phyloP scores from a whole-genome alignment of 306 rosid genomes.

The Malus sieversii region DNA sequence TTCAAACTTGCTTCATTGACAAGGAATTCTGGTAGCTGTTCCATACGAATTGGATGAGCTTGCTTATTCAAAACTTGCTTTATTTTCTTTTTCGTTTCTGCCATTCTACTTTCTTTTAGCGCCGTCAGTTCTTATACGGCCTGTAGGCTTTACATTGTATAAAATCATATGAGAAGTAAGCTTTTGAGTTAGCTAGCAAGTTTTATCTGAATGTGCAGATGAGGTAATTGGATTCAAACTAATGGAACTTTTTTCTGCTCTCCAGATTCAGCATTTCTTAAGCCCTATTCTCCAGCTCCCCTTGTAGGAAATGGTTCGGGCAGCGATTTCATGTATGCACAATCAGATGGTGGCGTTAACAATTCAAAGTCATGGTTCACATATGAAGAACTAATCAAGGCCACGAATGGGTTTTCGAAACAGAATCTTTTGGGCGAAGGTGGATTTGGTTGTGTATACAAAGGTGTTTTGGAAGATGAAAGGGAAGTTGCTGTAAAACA shows the following conservation, averaged over 20 bases:
- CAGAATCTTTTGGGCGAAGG: conserved; percentile 87
- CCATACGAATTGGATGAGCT: background rate
- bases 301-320: conserved; percentile 43
- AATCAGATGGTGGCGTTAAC: conserved; percentile 69
- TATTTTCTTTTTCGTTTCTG: too few species aligned
- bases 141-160: background rate
- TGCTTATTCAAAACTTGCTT: too few species aligned
- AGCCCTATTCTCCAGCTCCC: conserved; percentile 59
- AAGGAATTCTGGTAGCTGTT: background rate
- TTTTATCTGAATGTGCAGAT: conserved; percentile 3
- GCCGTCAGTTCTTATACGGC: background rate
- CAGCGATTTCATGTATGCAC: conserved; percentile 47
- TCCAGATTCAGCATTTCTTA: conserved; percentile 65
- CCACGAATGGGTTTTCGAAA: conserved; percentile 67
- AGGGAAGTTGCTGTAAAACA: conserved; percentile 95
- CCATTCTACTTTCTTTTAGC: too few species aligned
- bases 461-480: conserved; percentile 73
- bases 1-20: background rate
- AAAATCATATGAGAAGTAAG: background rate
- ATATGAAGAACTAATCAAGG: conserved; percentile 75
- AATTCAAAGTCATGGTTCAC: conserved; percentile 70
- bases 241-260: conserved; percentile 24
- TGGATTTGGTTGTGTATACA: conserved; percentile 98
- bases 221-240: conserved; percentile 8
- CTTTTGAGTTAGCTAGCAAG: conserved; percentile 14